These are phyloP conservation scores for Aspergillus affinis DNA, from an alignment of 495 filamentous ascomycete species.

Conservation along the genomic window DNA sequence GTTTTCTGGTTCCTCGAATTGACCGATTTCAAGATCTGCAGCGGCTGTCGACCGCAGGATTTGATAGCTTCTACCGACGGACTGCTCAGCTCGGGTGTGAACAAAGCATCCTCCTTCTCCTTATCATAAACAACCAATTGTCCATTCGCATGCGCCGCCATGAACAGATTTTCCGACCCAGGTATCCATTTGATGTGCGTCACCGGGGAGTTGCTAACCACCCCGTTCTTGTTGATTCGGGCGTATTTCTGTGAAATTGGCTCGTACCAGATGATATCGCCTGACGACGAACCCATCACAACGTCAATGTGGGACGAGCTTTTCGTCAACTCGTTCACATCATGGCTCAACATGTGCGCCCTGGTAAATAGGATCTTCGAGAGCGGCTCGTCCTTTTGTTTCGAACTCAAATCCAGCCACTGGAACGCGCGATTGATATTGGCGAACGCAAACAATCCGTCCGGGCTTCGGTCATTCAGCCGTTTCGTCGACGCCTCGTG, in stretches of 20 bases:
- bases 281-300: constrained; percentile 91
- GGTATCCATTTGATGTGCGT: constrained; percentile 91
- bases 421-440: constrained; percentile 94
- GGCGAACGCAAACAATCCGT: constrained; percentile 86
- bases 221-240: constrained; percentile 93
- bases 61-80: constrained; percentile 43
- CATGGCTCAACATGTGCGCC: constrained; percentile 92
- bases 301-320: constrained; percentile 78
- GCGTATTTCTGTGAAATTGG: constrained; percentile 95
- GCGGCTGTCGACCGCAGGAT: constrained; percentile 42
- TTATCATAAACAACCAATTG: constrained; percentile 96
- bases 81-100: constrained; percentile 54
- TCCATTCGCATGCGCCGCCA: constrained; percentile 91
- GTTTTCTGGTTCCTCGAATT: constrained; percentile 89
- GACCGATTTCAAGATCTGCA: constrained; percentile 79
- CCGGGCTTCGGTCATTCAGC: constrained; percentile 70
- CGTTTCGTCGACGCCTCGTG: constrained; percentile 79
- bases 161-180: constrained; percentile 88
- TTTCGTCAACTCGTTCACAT: constrained; percentile 84
- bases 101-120: constrained; percentile 91
- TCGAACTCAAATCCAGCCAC: constrained; percentile 67
- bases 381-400: constrained; percentile 72
- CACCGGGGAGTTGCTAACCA: constrained; percentile 81
- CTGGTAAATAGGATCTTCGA: constrained; percentile 97
- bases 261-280: constrained; percentile 98